Percentiles rank a stretch among this genome's conserved stretches.
These are phyloP conservation scores for Aspergillus asperescens DNA, from an alignment of 495 filamentous ascomycete species.

Conservation along the genomic window DNA sequence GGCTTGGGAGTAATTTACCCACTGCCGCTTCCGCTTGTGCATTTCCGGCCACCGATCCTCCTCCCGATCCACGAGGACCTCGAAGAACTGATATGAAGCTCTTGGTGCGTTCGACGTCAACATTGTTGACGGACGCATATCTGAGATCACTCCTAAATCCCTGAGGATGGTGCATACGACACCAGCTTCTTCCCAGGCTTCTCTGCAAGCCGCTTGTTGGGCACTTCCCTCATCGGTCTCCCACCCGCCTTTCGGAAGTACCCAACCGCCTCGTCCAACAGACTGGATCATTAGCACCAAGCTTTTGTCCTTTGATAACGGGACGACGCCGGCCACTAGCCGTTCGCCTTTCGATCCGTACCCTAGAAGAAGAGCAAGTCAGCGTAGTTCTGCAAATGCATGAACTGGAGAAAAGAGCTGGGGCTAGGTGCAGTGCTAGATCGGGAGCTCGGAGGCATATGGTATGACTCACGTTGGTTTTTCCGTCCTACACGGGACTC, in stretches of 20 bases:
- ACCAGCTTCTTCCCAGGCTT: slow-evolving; percentile 98
- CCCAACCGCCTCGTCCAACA: slow-evolving; percentile 82
- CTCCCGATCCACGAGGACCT: slow-evolving; percentile 75
- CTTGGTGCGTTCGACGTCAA: slow-evolving; percentile 62
- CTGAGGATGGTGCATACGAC: slow-evolving; percentile 74
- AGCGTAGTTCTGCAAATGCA: slow-evolving; percentile 9
- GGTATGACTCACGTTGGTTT: slow-evolving; percentile 67
- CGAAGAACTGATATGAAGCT: slow-evolving; percentile 82
- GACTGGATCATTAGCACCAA: slow-evolving; percentile 92
- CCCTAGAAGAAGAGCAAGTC: slow-evolving; percentile 48
- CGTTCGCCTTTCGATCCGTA: slow-evolving; percentile 90
- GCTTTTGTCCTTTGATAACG: slow-evolving; percentile 66
- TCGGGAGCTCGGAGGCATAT: background rate
- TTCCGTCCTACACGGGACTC: slow-evolving; percentile 69
- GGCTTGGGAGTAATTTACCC: slow-evolving; percentile 84
- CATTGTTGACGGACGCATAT: slow-evolving; percentile 57
- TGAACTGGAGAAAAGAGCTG: background rate
- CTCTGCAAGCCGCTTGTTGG: slow-evolving; percentile 64
- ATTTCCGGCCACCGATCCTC: slow-evolving; percentile 89
- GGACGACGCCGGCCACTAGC: slow-evolving; percentile 91
- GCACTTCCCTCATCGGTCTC: slow-evolving; percentile 80
- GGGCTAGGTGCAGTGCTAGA: background rate
- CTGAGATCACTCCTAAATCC: slow-evolving; percentile 80
- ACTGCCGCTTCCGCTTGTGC: slow-evolving; percentile 82
- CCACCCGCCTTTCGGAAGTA: slow-evolving; percentile 96